Evolutionary conservation across 2,329 filamentous ascomycete species (phyloP).

Genomic region (Colletotrichum viniferum): DNA sequence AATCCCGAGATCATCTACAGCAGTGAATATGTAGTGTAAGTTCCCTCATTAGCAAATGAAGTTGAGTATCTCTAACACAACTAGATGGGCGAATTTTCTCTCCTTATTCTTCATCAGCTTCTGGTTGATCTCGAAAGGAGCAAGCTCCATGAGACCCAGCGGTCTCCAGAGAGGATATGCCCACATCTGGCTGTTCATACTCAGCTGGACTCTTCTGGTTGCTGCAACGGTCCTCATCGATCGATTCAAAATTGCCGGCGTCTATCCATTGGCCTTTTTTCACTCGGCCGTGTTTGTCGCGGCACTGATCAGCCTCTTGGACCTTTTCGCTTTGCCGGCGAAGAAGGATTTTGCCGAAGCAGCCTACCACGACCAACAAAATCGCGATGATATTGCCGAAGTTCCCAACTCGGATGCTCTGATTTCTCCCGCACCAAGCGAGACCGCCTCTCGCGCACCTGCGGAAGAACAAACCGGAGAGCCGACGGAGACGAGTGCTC

Average conservation of each 20-base stretch:
- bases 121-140: slow-evolving; percentile 82
- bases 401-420: slow-evolving; percentile 37
- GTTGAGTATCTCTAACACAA: not conserved
- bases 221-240: slow-evolving; percentile 77
- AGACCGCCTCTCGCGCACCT: slow-evolving; percentile 32
- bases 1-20: slow-evolving; percentile 94
- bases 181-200: slow-evolving; percentile 81
- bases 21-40: slow-evolving; percentile 78
- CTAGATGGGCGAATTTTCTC: slow-evolving; percentile 80
- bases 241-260: slow-evolving; percentile 72
- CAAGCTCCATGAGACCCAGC: slow-evolving; percentile 80
- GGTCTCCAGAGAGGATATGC: slow-evolving; percentile 84
- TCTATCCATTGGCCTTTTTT: slow-evolving; percentile 83
- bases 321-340: slow-evolving; percentile 76
- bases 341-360: slow-evolving; percentile 73
- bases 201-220: slow-evolving; percentile 77
- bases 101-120: slow-evolving; percentile 80
- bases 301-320: slow-evolving; percentile 75
- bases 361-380: slow-evolving; percentile 54
- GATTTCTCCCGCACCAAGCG: slow-evolving; percentile 44
- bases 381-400: slow-evolving; percentile 38
- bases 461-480: slow-evolving; percentile 30
- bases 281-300: slow-evolving; percentile 78
- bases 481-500: slow-evolving; percentile 60
- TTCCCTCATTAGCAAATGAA: slow-evolving; percentile 6